Evolutionary conservation across 192 early-diverging fungal species (phyloP), one percentile per base, ranked within the genome.

Genomic region (Lobosporangium transversale): DNA sequence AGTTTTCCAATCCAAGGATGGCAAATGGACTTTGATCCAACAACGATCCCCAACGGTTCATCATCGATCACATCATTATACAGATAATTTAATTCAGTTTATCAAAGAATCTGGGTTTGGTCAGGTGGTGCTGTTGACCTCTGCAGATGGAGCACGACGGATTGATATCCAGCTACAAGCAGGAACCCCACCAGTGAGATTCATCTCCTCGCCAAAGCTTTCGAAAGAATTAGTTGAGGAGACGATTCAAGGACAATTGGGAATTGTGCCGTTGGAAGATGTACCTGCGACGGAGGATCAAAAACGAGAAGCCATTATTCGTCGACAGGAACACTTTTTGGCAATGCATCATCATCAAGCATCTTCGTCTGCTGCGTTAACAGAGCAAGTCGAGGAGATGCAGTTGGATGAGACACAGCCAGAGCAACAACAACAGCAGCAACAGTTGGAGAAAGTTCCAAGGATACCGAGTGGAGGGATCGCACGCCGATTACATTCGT

Each of bases 1-100:
- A 70, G 88, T 93, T 15, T 93, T 86, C 66, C 90, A 92, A 62
- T 86, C 86, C n/a, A 62, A 53, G 29, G 88, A 91, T 66, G 71
- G 70, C 12, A 64, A 83, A 53, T 88, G 84, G 85, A 93, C 92
- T 12, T 53, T 90, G 24, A 43, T 93, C 14, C 92, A 93, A 59
- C 92, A 93, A 63, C 86, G 92, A 21, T 80, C 90, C 15, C 89
- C 89, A 17, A 74, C 85, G 2, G 70, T 88, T 33, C 82, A 70
- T 36, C 75, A 83, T 29, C 84, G 84, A 21, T 83, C 82, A 33
- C 66, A 80, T 32, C 51, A 56, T 42, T 84, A 88, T 63, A 81
- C 82, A 2, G 78, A 74, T 20, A 87, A 87, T 42, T 31, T 92
- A 15, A 36, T 84, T 1, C 68, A 82, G 21, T 93, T 91, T 66